A percentile compares a stretch with the other conserved stretches of the same genome.
These are phyloP conservation scores for Panaeolus cyanescens DNA, from an alignment of 768 basidiomycete species.

Conservation along the genomic window DNA sequence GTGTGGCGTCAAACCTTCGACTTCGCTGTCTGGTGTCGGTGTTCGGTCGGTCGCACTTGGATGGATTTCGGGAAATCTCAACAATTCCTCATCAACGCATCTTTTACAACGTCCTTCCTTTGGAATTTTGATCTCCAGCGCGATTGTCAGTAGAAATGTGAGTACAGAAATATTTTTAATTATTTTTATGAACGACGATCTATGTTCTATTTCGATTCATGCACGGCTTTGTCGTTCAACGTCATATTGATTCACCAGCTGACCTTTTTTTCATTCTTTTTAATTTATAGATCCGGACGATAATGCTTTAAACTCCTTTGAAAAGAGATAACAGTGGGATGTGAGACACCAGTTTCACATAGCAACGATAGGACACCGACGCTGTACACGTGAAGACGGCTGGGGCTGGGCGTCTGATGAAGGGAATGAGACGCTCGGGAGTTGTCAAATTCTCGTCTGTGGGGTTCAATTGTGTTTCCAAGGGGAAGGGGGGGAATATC, in stretches of 20 bases:
- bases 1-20: not conserved
- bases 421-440: not conserved
- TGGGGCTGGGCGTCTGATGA: not conserved
- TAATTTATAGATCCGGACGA: slow-evolving; percentile 1
- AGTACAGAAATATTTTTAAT: slow-evolving; percentile 3
- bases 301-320: slow-evolving; percentile 3
- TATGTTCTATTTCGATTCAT: no score
- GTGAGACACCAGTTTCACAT: not conserved
- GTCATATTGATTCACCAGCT: no score
- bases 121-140: slow-evolving; percentile 3
- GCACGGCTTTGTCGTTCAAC: no score
- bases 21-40: not conserved
- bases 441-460: no score
- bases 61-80: not conserved
- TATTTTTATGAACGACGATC: no score
- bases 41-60: not conserved
- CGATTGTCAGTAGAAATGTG: slow-evolving; percentile 19
- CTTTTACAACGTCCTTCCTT: not conserved
- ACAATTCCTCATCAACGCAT: no score
- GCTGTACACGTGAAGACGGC: not conserved
- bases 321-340: no score
- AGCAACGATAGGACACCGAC: not conserved
- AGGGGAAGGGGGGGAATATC: no score
- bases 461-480: no score
- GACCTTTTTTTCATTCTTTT: no score